Base-by-base conservation (phyloP, 1,284 basidiomycete species). In the Moesziomyces antarcticus region DNA sequence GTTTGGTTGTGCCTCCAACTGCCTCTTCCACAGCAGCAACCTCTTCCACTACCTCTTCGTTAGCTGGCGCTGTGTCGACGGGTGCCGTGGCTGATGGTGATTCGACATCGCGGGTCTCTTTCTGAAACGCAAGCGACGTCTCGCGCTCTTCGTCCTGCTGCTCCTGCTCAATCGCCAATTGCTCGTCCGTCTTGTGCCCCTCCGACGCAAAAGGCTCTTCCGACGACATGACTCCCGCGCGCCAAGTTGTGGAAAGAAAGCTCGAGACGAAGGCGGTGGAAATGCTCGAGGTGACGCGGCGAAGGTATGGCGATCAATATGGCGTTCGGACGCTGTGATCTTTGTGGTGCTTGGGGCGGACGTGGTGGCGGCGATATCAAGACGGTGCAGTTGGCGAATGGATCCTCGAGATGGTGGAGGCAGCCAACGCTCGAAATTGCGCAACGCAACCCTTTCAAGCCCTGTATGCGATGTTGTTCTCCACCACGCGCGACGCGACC, bases 81-180 rank as follows among this genome's bases (percentile, higher is more conserved):
- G 30, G 30, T 13, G 30, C 30, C 11, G 11, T 33, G 30, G 30
- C 30, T 33, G 30, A 2, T 33, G 30, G 11, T 13, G 30, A 13
- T 33, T 33, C 56, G 9, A 37, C 53, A 56, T 53, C 59, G 22
- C 45, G 50, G 6, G 20, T 44, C 35, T 63, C 60, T 24, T 35
- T 59, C 48, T 58, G 60, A 30, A 57, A 45, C 25, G 45, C 45
- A 20, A 73, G 64, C 25, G 70, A 73, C 1, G 56, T 58, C 42
- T 73, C 71, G 27, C 71, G 45, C 51, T 73, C 71, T 24, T 73
- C 66, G 41, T 73, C 61, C 10, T 45, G 54, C 10, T 52, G 54
- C 37, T 73, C 66, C 20, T 73, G 71, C 33, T 69, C 71, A 9
- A 65, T 51, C 16, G 35, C 66, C 13, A 53, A 27, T 50, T 73